These are phyloP conservation scores for Dendrostoma leiphaemia DNA, from an alignment of 2,329 filamentous ascomycete genomes.

Conservation along the genomic window DNA sequence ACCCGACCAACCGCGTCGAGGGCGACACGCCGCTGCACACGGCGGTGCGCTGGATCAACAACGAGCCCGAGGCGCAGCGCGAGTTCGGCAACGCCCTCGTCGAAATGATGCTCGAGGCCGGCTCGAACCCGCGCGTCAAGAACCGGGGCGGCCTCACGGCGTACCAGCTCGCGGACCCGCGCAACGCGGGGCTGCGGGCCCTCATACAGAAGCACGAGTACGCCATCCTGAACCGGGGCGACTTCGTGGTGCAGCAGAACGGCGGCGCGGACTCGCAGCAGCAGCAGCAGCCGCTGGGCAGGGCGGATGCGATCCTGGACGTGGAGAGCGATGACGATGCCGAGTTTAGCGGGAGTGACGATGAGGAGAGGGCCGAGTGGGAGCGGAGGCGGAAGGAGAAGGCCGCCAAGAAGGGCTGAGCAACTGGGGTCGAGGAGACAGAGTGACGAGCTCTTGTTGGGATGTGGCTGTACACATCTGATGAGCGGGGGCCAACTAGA, in stretches of 20 bases:
- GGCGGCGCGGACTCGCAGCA: constrained; percentile 20
- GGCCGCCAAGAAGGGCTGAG: constrained; percentile 31
- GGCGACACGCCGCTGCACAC: constrained; percentile 78
- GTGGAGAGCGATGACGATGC: constrained; percentile 51
- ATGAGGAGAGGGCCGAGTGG: constrained; percentile 62
- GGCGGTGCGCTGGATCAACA: constrained; percentile 75
- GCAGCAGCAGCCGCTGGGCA: constrained; percentile 18
- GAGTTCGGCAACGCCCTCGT: constrained; percentile 65
- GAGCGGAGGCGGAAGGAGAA: constrained; percentile 49
- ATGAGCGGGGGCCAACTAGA: neutral
- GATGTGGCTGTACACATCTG: neutral
- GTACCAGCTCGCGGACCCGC: constrained; percentile 70
- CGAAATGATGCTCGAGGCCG: constrained; percentile 80
- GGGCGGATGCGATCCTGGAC: constrained; percentile 27
- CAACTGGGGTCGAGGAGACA: neutral
- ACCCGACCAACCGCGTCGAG: constrained; percentile 69
- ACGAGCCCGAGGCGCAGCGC: constrained; percentile 60
- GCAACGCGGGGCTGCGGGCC: constrained; percentile 59
- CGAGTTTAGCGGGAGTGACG: constrained; percentile 63
- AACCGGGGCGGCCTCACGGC: constrained; percentile 75
- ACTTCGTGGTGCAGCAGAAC: constrained; percentile 46
- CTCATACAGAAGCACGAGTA: constrained; percentile 72
- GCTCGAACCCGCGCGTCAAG: constrained; percentile 53
- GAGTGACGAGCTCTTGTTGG: neutral
- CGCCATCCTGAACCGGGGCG: constrained; percentile 54